phyloP scores from a whole-genome alignment of 768 basidiomycete genomes.

The Amanita rimosa region DNA sequence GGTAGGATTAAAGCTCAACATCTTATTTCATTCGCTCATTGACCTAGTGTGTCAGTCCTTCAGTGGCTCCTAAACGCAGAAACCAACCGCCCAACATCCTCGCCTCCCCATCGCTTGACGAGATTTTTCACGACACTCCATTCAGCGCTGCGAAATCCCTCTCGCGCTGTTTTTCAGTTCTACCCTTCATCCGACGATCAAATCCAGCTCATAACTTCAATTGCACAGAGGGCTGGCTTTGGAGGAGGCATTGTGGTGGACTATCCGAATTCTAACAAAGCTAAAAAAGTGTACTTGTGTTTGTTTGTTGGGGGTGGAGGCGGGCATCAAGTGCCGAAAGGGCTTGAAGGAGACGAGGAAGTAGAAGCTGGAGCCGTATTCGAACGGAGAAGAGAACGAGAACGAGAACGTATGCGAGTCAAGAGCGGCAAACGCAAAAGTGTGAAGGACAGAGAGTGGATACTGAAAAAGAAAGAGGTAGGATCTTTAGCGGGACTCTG shows the following conservation, averaged over 20 bases:
- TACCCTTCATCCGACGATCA: conserved; percentile 98
- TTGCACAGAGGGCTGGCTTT: conserved; percentile 91
- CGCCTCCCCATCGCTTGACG: conserved; percentile 73
- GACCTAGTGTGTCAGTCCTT: conserved; percentile 83
- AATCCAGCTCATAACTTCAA: conserved; percentile 86
- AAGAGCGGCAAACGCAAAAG: conserved; percentile 60
- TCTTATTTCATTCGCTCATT: conserved; percentile 1
- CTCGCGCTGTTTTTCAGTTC: conserved; percentile 84
- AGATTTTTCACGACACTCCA: conserved; percentile 92
- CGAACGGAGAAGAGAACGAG: conserved; percentile 71
- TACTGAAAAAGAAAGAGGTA: conserved; percentile 94
- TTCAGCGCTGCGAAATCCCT: conserved; percentile 75
- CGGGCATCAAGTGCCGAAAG: conserved; percentile 60
- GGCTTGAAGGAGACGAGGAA: conserved; percentile 58
- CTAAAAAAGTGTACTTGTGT: conserved; percentile 89
- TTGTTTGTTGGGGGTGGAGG: conserved; percentile 77
- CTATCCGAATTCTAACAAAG: conserved; percentile 95
- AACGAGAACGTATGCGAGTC: conserved; percentile 44
- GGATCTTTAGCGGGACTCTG: conserved; percentile 8
- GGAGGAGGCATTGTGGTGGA: conserved; percentile 95
- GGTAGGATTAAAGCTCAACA: conserved; percentile 29
- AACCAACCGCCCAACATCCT: conserved; percentile 80
- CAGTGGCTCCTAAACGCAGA: conserved; percentile 99
- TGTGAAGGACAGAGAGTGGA: conserved; percentile 82
- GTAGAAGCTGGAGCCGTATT: conserved; percentile 52